Evolutionary conservation across 371 early-diverging fungal genomes (phyloP).

Genomic region (Mortierella sp.): DNA sequence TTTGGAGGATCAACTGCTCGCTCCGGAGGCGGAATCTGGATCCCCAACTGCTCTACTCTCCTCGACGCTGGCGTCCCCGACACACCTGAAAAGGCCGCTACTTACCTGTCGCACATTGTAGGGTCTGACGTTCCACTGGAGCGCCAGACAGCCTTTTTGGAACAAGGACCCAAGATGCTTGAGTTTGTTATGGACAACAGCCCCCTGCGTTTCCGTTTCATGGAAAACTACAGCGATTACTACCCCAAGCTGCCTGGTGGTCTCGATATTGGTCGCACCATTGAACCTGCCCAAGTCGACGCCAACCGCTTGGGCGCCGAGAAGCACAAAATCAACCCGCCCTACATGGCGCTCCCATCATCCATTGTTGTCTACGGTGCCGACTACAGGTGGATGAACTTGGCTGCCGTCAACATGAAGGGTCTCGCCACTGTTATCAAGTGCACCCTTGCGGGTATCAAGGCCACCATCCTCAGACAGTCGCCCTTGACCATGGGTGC

Average conservation of each 20-base stretch:
- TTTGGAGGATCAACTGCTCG: slow-evolving; percentile 68
- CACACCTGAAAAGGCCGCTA: slow-evolving; percentile 14
- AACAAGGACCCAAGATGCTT: slow-evolving; percentile 17
- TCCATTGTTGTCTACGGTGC: slow-evolving; percentile 4
- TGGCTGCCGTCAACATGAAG: slow-evolving; percentile 13
- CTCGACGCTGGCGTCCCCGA: slow-evolving; percentile 7
- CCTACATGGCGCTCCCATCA: neutral
- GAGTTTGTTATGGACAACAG: slow-evolving; percentile 23
- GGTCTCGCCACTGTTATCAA: slow-evolving; percentile 7
- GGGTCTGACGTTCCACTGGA: slow-evolving; percentile 14
- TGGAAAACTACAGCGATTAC: slow-evolving; percentile 10
- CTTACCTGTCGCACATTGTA: slow-evolving; percentile 3
- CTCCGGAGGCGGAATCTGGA: slow-evolving; percentile 18
- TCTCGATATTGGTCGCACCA: slow-evolving; percentile 8
- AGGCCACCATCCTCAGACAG: neutral
- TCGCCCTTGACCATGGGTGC: slow-evolving; percentile 17
- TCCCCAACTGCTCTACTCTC: slow-evolving; percentile 15
- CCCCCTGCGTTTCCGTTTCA: slow-evolving; percentile 17
- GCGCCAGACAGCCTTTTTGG: slow-evolving; percentile 19
- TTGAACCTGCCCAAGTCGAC: slow-evolving; percentile 12
- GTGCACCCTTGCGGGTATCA: neutral
- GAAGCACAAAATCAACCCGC: slow-evolving; percentile 4
- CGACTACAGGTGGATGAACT: slow-evolving; percentile 22
- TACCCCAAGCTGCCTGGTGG: slow-evolving; percentile 14
- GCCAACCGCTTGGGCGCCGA: slow-evolving; percentile 14